Conservation (phyloP, 1,284 basidiomycete genomes). For the Cryptococcus amylolentus region DNA sequence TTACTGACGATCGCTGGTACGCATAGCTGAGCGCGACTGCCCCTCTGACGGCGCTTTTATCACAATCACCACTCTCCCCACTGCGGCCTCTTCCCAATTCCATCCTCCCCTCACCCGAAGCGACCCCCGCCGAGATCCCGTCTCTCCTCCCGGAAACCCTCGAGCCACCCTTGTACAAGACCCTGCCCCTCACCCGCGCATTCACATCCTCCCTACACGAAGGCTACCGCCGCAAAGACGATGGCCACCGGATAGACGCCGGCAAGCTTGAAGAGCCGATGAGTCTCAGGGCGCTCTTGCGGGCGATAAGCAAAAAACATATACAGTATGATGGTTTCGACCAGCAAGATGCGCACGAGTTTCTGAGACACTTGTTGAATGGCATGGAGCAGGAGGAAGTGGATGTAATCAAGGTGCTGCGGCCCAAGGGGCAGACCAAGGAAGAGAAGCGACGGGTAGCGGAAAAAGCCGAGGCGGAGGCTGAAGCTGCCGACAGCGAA, state of each 20-base stretch:
- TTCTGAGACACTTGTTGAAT: slow-evolving; percentile 81
- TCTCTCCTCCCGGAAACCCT: slow-evolving; percentile 38
- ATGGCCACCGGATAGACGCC: slow-evolving; percentile 1
- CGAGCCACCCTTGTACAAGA: slow-evolving; percentile 41
- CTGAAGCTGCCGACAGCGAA: background rate
- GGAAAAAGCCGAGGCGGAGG: background rate
- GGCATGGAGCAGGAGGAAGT: slow-evolving; percentile 93
- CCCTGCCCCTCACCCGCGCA: slow-evolving; percentile 44
- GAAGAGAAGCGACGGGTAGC: slow-evolving; percentile 1
- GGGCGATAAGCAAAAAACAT: slow-evolving; percentile 73
- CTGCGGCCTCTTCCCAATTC: slow-evolving; percentile 17
- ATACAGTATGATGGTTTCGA: slow-evolving; percentile 78
- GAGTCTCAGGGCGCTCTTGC: slow-evolving; percentile 57
- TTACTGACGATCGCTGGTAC: background rate
- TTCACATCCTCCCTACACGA: slow-evolving; percentile 40
- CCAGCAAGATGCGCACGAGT: slow-evolving; percentile 94
- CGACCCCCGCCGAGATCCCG: slow-evolving; percentile 33
- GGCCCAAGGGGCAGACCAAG: slow-evolving; percentile 8
- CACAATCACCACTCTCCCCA: slow-evolving; percentile 23
- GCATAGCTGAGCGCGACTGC: slow-evolving; percentile 36
- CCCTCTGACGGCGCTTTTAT: slow-evolving; percentile 33
- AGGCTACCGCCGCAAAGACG: slow-evolving; percentile 48
- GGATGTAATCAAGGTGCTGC: slow-evolving; percentile 61
- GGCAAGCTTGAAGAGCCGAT: slow-evolving; percentile 36
- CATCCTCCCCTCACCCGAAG: slow-evolving; percentile 27